Base-by-base conservation (phyloP, 768 basidiomycete species). In the Rhodotorula toruloides region DNA sequence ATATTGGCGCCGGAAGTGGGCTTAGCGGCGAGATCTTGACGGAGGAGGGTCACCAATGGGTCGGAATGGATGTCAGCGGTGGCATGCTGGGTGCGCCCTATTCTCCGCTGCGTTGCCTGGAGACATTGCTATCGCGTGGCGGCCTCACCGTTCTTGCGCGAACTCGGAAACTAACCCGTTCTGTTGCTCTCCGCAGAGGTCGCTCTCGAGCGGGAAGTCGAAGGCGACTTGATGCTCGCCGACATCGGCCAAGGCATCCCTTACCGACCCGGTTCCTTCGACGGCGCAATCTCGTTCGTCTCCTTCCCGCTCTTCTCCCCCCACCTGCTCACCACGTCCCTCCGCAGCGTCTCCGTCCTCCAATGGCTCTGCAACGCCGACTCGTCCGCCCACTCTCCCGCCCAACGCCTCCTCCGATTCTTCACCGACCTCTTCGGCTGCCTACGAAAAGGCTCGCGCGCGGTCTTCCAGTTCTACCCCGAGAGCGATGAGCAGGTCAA, bases 331-430 rank as follows among this genome's bases (percentile, higher is more conserved):
- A 40, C 34, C 40, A 14, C 44, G 40, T 39, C 47, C 27, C 7
- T 37, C 58, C 25, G 5, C 74, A 98, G 94, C 75, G 89, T 99
- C 74, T 99, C 96, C 32, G 94, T 97, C n/a, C 81, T 99, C 10
- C 96, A 99, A 79, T 99, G 96, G 96, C 82, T 99, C 6, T 82
- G 97, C 63, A 99, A 97, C 77, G 93, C 94, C 32, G 96, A 98
- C 77, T 89, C 91, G 36, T 87, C 91, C 10, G 87, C 76, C 3
- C 79, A 80, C 68, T 79, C 78, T 14, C 80, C 80, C 16, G 73
- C 78, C 2, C 76, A 77, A 63, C 76, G 80, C n/a, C 73, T 80
- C 86, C 75, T 88, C 84, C 62, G 85, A 64, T 99, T 91, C 83
- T 99, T 91, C 82, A 93, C 89, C 39, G 91, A 91, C 16, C 82